Evolutionary conservation across 2,329 filamentous ascomycete genomes (phyloP).

Genomic region (Pleurostoma richardsiae): DNA sequence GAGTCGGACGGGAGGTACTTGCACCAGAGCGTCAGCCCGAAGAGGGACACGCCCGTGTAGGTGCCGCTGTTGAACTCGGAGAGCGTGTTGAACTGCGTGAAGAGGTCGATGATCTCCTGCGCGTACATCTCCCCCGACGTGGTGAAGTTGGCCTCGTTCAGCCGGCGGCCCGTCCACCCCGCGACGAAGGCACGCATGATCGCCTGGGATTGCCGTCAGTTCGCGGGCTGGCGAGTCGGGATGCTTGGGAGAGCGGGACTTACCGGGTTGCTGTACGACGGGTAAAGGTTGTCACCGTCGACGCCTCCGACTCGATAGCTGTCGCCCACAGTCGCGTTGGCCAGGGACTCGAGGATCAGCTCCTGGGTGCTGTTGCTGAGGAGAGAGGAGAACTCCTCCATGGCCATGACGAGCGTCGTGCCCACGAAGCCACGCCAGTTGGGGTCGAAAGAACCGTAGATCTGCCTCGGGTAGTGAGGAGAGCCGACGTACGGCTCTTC

Average conservation of each 20-base stretch:
- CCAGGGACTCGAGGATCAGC: constrained; percentile 47
- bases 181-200: constrained; percentile 60
- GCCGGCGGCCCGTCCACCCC: constrained; percentile 51
- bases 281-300: constrained; percentile 57
- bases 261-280: constrained; percentile 54
- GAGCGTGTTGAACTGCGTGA: constrained; percentile 48
- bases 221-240: constrained; percentile 8
- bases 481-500: constrained; percentile 55
- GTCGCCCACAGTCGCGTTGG: constrained; percentile 53
- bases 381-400: constrained; percentile 53
- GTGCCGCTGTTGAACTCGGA: constrained; percentile 61
- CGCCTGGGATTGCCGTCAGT: constrained; percentile 10
- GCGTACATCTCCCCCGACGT: constrained; percentile 50
- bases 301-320: constrained; percentile 56
- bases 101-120: constrained; percentile 49
- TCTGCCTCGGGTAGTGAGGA: constrained; percentile 39
- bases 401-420: constrained; percentile 50
- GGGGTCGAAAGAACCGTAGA: constrained; percentile 56
- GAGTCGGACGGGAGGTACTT: constrained; percentile 53
- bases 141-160: constrained; percentile 56
- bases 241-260: constrained; percentile 15
- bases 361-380: constrained; percentile 26
- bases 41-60: constrained; percentile 58
- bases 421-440: constrained; percentile 62
- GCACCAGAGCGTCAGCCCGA: constrained; percentile 51